Evolutionary conservation across 1,139 yeast genomes (phyloP).

Genomic region (Lodderomyces jiufengensis): DNA sequence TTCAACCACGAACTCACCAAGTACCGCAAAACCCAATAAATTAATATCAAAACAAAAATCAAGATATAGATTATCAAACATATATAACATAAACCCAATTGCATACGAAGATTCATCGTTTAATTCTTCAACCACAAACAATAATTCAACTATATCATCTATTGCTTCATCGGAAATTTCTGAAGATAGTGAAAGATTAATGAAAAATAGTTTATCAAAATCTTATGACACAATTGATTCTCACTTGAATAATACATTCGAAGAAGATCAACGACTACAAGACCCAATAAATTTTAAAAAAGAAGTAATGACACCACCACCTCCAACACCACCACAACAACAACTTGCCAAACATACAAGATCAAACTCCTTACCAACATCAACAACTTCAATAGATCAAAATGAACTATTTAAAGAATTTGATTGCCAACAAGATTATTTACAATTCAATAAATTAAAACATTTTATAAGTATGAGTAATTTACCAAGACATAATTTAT

Average conservation of each 20-base stretch:
- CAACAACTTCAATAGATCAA: slow-evolving; percentile 9
- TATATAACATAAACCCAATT: slow-evolving; percentile 39
- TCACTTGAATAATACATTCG: slow-evolving; percentile 2
- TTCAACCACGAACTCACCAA: slow-evolving; percentile 1
- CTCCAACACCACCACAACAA: background rate
- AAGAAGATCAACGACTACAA: background rate
- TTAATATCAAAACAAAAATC: slow-evolving; percentile 41
- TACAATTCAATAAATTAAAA: slow-evolving; percentile 22
- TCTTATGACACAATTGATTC: slow-evolving; percentile 12
- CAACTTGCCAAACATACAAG: slow-evolving; percentile 8
- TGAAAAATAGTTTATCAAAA: slow-evolving; percentile 10
- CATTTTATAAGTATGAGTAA: slow-evolving; percentile 22
- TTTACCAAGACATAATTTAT: slow-evolving; percentile 7
- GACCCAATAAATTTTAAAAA: background rate
- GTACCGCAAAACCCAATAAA: background rate
- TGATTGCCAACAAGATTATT: slow-evolving; percentile 16
- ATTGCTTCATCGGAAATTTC: slow-evolving; percentile 2
- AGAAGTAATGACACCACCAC: slow-evolving; percentile 7
- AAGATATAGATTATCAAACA: slow-evolving; percentile 35
- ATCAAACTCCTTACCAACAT: slow-evolving; percentile 24
- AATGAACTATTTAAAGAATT: slow-evolving; percentile 13
- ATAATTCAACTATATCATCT: slow-evolving; percentile 5
- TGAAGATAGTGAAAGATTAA: slow-evolving; percentile 8
- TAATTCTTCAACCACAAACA: slow-evolving; percentile 4
- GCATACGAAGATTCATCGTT: slow-evolving; percentile 16